These are phyloP conservation scores for Zygosaccharomyces bisporus DNA, from an alignment of 805 yeast genomes.

Conservation along the genomic window DNA sequence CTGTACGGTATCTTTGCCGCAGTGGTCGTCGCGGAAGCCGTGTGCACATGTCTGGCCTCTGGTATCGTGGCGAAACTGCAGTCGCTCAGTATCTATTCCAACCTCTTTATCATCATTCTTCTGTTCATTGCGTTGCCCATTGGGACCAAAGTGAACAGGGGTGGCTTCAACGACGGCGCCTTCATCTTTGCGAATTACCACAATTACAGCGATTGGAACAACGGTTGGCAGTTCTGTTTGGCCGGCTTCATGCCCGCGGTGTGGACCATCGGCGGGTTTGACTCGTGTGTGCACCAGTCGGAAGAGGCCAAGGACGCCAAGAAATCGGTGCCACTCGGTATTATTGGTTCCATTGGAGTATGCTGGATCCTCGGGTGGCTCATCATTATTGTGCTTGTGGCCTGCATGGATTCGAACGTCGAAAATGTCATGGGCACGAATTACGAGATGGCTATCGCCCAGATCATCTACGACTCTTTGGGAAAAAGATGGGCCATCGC, in stretches of 20 bases:
- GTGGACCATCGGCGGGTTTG: constrained; percentile 75
- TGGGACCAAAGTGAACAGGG: constrained; percentile 43
- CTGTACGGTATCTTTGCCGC: constrained; percentile 66
- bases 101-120: constrained; percentile 49
- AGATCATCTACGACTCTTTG: constrained; percentile 55
- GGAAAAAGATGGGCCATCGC: constrained; percentile 66
- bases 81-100: constrained; percentile 52
- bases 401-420: constrained; percentile 50
- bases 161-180: constrained; percentile 44
- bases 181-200: constrained; percentile 54
- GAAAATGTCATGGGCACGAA: constrained; percentile 40
- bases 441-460: constrained; percentile 62
- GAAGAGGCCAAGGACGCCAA: constrained; percentile 64
- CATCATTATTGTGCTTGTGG: constrained; percentile 50
- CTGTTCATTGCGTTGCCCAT: constrained; percentile 63
- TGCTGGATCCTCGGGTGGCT: constrained; percentile 60
- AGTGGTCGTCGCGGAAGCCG: constrained; percentile 49
- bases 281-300: constrained; percentile 67
- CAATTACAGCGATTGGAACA: constrained; percentile 53
- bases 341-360: constrained; percentile 52
- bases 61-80: constrained; percentile 56
- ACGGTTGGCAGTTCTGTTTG: constrained; percentile 54
- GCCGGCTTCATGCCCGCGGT: constrained; percentile 60
- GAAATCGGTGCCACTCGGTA: constrained; percentile 61
- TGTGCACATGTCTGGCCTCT: constrained; percentile 55